Conservation (phyloP, 2,329 filamentous ascomycete genomes). For the Curvularia lunata region DNA sequence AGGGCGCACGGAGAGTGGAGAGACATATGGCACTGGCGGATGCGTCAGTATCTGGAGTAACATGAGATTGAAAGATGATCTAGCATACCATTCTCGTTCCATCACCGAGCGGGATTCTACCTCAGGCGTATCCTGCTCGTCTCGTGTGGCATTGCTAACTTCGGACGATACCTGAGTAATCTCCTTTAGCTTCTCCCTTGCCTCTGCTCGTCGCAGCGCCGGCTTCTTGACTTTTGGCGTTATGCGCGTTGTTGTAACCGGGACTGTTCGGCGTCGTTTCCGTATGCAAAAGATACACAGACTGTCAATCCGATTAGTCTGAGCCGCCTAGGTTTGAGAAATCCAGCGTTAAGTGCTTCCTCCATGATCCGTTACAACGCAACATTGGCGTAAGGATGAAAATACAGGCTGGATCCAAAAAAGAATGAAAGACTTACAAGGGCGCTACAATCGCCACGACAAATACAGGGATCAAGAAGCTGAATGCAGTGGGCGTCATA, state of each 20-base stretch:
- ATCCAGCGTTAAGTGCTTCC: background rate
- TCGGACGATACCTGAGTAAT: slow-evolving; percentile 27
- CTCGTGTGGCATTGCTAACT: background rate
- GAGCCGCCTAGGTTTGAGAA: background rate
- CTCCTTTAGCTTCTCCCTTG: slow-evolving; percentile 28
- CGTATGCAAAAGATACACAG: slow-evolving; percentile 33
- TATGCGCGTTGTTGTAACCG: slow-evolving; percentile 2
- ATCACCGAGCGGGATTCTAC: slow-evolving; percentile 26
- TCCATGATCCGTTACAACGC: background rate
- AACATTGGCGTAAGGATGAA: background rate
- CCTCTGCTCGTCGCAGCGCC: slow-evolving; percentile 27
- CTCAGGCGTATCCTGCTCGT: slow-evolving; percentile 2
- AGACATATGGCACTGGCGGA: slow-evolving; percentile 41
- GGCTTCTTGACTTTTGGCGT: slow-evolving; percentile 23
- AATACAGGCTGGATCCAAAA: background rate
- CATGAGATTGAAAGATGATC: background rate
- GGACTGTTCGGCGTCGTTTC: slow-evolving; percentile 19
- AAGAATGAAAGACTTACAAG: slow-evolving; percentile 29
- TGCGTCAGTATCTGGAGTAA: slow-evolving; percentile 12
- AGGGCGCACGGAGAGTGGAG: slow-evolving; percentile 34
- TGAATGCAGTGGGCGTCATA: slow-evolving; percentile 38
- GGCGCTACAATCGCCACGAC: slow-evolving; percentile 37
- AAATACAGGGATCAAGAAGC: slow-evolving; percentile 39
- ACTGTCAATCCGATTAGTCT: slow-evolving; percentile 11
- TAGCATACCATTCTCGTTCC: slow-evolving; percentile 39